Percentiles rank a stretch among this genome's conserved stretches.
Evolutionary conservation across 2,329 filamentous ascomycete species (phyloP).

Genomic region (Penicillium palitans): DNA sequence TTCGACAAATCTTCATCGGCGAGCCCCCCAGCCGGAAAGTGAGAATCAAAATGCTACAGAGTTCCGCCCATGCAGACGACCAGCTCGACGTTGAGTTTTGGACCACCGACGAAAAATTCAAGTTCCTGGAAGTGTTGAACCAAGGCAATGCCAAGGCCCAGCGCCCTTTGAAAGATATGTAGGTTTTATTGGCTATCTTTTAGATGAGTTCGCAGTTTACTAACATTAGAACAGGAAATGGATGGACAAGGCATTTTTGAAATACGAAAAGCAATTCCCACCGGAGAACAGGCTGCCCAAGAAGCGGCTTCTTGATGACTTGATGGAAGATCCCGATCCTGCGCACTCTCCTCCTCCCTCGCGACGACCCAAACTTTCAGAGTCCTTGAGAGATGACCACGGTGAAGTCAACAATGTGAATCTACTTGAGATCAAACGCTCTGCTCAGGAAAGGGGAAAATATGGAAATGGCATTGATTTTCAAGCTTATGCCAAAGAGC

Average conservation of each 20-base stretch:
- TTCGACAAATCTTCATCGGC: conserved; percentile 24
- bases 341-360: conserved; percentile 17
- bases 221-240: conserved; percentile 28
- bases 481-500: not conserved
- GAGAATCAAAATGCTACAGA: conserved; percentile 29
- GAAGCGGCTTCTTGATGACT: conserved; percentile 15
- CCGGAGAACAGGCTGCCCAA: conserved; percentile 16
- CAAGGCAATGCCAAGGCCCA: conserved; percentile 10
- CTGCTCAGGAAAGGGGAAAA: not conserved
- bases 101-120: conserved; percentile 21
- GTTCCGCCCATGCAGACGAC: conserved; percentile 14
- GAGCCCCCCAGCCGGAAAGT: conserved; percentile 30
- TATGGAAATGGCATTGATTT: not conserved
- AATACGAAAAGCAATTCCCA: conserved; percentile 11
- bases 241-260: conserved; percentile 37
- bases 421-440: not conserved
- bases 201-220: not conserved
- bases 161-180: conserved; percentile 27
- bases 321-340: conserved; percentile 5
- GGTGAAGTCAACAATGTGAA: conserved; percentile 11
- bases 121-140: conserved; percentile 21
- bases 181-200: conserved; percentile 13
- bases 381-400: conserved; percentile 29
- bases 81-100: conserved; percentile 35
- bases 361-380: conserved; percentile 33